phyloP scores from a whole-genome alignment of 2,329 filamentous ascomycete species.

The Ambrosiella beaveri region DNA sequence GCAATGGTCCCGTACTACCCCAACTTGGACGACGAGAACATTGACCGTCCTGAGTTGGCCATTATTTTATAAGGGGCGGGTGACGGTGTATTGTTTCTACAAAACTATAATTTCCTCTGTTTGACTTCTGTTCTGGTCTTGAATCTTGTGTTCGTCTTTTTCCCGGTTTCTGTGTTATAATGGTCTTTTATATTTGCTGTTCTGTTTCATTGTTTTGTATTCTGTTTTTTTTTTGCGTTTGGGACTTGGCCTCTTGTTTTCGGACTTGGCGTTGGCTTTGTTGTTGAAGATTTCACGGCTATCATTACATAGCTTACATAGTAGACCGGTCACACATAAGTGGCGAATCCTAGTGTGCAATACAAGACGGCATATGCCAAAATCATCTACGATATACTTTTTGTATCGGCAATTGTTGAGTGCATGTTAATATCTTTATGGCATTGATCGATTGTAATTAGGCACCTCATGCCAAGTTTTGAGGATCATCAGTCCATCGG shows the following conservation, averaged over 20 bases:
- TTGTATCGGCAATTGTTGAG: not conserved
- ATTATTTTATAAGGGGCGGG: conserved; percentile 50
- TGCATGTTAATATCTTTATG: too few species aligned
- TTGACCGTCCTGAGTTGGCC: conserved; percentile 63
- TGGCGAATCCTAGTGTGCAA: not conserved
- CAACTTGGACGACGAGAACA: conserved; percentile 60
- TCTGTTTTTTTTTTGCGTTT: not conserved
- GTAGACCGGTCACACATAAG: not conserved
- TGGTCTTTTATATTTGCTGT: not conserved
- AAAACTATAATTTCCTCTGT: conserved; percentile 1
- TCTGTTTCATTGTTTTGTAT: not conserved
- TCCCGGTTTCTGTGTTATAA: not conserved
- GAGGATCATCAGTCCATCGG: not conserved
- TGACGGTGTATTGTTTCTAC: not conserved
- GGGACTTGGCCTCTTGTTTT: not conserved
- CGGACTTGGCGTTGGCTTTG: not conserved
- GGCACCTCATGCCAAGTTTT: too few species aligned
- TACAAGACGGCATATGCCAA: conserved; percentile 1
- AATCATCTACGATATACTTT: not conserved
- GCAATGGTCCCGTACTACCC: conserved; percentile 95
- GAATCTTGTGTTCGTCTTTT: not conserved
- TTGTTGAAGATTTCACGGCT: not conserved
- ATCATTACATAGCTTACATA: not conserved
- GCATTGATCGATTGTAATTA: too few species aligned
- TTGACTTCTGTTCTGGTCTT: not conserved